phyloP scores from a whole-genome alignment of 306 rosid genomes.

The Prunus fruticosa region DNA sequence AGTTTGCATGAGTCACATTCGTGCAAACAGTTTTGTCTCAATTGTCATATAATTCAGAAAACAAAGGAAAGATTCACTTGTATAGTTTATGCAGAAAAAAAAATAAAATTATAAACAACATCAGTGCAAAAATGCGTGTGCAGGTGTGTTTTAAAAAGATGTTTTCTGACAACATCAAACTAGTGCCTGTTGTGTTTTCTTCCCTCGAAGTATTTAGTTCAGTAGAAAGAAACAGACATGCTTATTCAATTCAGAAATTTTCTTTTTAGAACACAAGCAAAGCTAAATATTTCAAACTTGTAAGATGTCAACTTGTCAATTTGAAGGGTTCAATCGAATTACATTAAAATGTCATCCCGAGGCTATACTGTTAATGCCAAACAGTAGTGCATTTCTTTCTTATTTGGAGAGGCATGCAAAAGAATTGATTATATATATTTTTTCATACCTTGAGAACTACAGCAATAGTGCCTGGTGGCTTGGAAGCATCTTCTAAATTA shows the following conservation, averaged over 20 bases:
- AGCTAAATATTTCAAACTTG: not conserved
- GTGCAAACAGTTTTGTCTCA: not conserved
- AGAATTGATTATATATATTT: not conserved
- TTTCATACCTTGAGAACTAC: constrained; percentile 74
- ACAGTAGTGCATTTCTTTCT: not conserved
- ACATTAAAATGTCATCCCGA: not conserved
- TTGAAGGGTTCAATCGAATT: not conserved
- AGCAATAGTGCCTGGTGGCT: constrained; percentile 76
- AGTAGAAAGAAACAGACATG: not conserved
- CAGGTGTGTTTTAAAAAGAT: not conserved
- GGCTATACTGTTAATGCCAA: not conserved
- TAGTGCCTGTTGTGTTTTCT: not conserved
- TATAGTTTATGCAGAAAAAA: not conserved
- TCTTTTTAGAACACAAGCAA: too few relatives aligned
- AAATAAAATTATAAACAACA: not conserved
- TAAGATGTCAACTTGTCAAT: not conserved
- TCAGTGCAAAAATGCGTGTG: not conserved
- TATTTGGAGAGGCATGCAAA: not conserved
- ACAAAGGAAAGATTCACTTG: not conserved
- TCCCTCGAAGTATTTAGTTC: too few relatives aligned
- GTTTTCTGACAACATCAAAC: not conserved
- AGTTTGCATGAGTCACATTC: not conserved
- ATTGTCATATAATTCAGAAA: not conserved
- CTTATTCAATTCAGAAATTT: not conserved
- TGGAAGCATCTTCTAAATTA: constrained; percentile 69